Percentiles rank a stretch among this genome's conserved stretches.
phyloP scores from a whole-genome alignment of 1,139 yeast species.

The Torulaspora pretoriensis region DNA sequence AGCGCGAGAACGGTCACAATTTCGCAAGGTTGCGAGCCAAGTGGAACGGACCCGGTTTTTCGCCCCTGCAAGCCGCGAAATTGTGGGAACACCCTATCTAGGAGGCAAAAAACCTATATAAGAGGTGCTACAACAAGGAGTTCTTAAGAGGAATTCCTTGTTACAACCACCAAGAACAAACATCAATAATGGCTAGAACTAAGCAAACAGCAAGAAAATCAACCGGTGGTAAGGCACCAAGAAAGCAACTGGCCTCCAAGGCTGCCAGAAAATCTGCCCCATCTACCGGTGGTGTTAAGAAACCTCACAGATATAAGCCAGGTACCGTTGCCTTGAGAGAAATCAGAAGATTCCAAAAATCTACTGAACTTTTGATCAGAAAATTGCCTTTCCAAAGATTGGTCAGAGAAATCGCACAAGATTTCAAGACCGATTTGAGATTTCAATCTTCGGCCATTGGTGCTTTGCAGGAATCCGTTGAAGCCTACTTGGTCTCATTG shows the following conservation, averaged over 20 bases:
- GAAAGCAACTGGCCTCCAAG: constrained; percentile 98
- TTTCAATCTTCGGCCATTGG: constrained; percentile 98
- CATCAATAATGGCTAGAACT: constrained; percentile 81
- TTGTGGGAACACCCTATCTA: constrained; percentile 4
- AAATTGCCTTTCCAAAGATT: constrained; percentile 98
- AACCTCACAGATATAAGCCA: constrained; percentile 99
- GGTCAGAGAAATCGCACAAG: constrained; percentile 97
- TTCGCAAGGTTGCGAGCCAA: constrained; percentile 5
- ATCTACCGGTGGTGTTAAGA: constrained; percentile 98
- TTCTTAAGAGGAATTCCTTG: neutral
- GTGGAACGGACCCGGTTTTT: constrained; percentile 6
- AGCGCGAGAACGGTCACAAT: constrained; percentile 4
- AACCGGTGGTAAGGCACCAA: constrained; percentile 99
- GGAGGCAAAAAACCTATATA: neutral
- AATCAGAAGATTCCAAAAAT: constrained; percentile 98
- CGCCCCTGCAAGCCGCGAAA: constrained; percentile 11
- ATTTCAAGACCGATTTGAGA: constrained; percentile 95
- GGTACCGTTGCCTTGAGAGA: constrained; percentile 99
- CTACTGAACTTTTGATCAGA: constrained; percentile 94
- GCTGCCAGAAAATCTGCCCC: constrained; percentile 99
- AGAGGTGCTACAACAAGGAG: neutral
- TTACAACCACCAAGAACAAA: neutral
- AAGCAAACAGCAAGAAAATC: constrained; percentile 99
- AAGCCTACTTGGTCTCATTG: constrained; percentile 87
- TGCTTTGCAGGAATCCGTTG: constrained; percentile 98